phyloP scores from a whole-genome alignment of 805 yeast species.

The Teunomyces funiuensis region DNA sequence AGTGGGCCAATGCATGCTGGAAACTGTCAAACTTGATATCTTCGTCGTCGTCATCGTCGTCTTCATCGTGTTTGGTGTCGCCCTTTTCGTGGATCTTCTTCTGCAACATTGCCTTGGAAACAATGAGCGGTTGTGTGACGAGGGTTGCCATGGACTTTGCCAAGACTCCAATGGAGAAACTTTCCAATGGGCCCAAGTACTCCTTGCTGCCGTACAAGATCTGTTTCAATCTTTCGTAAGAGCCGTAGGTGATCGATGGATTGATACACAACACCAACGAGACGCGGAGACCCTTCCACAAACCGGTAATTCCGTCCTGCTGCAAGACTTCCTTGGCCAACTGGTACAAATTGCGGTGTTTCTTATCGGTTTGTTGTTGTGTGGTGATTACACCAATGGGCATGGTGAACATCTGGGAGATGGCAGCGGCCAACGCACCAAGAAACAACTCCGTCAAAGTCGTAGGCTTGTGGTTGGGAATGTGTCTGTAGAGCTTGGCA shows the following conservation, averaged over 20 bases:
- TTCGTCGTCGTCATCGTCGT: constrained; percentile 29
- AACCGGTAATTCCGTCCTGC: constrained; percentile 67
- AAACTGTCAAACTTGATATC: constrained; percentile 53
- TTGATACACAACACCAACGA: constrained; percentile 74
- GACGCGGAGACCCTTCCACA: constrained; percentile 85
- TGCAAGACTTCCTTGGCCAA: constrained; percentile 49
- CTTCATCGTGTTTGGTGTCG: constrained; percentile 20
- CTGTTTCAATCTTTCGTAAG: constrained; percentile 66
- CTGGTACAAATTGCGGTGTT: constrained; percentile 30
- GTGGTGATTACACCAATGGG: constrained; percentile 78
- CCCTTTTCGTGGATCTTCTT: constrained; percentile 28
- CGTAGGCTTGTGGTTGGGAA: constrained; percentile 41
- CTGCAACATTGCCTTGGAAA: constrained; percentile 81
- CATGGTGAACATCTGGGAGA: constrained; percentile 75
- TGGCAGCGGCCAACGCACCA: constrained; percentile 81
- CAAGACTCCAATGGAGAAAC: constrained; percentile 72
- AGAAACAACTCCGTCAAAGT: constrained; percentile 68
- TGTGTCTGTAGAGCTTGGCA: constrained; percentile 36
- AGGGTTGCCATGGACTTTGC: constrained; percentile 80
- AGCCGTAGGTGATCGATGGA: constrained; percentile 85
- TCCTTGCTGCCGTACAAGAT: constrained; percentile 44
- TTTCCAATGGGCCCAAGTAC: constrained; percentile 58
- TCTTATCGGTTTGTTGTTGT: constrained; percentile 54
- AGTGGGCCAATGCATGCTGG: constrained; percentile 59
- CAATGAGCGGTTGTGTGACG: constrained; percentile 80